Conservation (phyloP, 257 asterid genomes). For the Agastache rugosa region DNA sequence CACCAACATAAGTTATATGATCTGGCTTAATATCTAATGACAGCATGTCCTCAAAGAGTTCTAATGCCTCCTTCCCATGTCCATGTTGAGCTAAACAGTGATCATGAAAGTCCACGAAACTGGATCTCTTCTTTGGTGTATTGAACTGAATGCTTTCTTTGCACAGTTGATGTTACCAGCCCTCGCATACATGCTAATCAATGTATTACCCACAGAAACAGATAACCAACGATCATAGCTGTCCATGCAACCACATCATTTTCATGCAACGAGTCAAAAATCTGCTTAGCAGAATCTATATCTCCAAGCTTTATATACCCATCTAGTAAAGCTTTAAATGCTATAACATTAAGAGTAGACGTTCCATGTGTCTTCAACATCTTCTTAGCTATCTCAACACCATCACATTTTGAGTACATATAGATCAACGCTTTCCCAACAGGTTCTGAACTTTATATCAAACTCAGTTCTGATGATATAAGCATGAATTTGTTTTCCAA, state of each 20-base stretch:
- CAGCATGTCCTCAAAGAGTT: constrained; percentile 71
- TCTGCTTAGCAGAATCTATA: constrained; percentile 71
- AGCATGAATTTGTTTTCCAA: constrained; percentile 80
- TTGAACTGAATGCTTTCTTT: constrained; percentile 48
- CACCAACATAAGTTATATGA: constrained; percentile 84
- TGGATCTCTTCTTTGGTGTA: constrained; percentile 54
- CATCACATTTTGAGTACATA: constrained; percentile 82
- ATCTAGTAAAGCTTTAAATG: constrained; percentile 80
- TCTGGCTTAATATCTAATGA: constrained; percentile 64
- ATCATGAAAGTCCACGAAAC: constrained; percentile 94
- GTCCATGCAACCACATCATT: constrained; percentile 94
- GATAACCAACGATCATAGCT: constrained; percentile 87
- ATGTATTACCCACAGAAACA: constrained; percentile 74
- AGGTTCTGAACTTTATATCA: constrained; percentile 57
- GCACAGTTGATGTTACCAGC: constrained; percentile 72
- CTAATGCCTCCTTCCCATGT: constrained; percentile 68
- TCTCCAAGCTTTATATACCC: constrained; percentile 83
- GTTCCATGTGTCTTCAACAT: constrained; percentile 48
- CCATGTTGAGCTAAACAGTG: constrained; percentile 85
- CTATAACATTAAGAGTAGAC: constrained; percentile 57
- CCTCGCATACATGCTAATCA: constrained; percentile 84
- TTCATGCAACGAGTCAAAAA: constrained; percentile 64
- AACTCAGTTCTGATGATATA: constrained; percentile 59
- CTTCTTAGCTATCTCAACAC: constrained; percentile 61
- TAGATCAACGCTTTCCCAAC: constrained; percentile 75